Percentiles rank a stretch among this genome's conserved stretches.
Evolutionary conservation across 2,329 filamentous ascomycete genomes (phyloP).

Genomic region (Dryadomyces quercus-mongolicae): DNA sequence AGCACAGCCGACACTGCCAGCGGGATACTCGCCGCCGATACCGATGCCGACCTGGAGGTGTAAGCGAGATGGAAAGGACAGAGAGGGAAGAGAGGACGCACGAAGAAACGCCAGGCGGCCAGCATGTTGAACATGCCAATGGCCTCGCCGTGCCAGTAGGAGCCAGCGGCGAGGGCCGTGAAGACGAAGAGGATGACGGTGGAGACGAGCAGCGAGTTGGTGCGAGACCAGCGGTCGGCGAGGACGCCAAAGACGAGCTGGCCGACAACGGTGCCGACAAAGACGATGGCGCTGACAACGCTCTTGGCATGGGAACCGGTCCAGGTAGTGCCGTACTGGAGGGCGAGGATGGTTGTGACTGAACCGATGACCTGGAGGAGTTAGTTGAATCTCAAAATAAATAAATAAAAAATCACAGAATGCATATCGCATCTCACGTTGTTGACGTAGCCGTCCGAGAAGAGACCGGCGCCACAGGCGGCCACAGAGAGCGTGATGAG

Average conservation of each 20-base stretch:
- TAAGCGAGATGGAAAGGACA: not conserved
- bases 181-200: slow-evolving; percentile 80
- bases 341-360: slow-evolving; percentile 63
- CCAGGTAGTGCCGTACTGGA: slow-evolving; percentile 61
- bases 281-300: slow-evolving; percentile 73
- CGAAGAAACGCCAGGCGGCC: slow-evolving; percentile 74
- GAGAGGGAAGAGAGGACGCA: slow-evolving; percentile 23
- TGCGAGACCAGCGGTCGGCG: slow-evolving; percentile 74
- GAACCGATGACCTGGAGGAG: slow-evolving; percentile 65
- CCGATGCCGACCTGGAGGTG: slow-evolving; percentile 48
- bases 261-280: slow-evolving; percentile 71
- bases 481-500: slow-evolving; percentile 53
- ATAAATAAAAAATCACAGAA: too few relatives aligned
- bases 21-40: slow-evolving; percentile 74
- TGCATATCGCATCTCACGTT: too few relatives aligned
- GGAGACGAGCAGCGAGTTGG: slow-evolving; percentile 67
- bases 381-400: not conserved
- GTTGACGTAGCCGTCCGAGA: slow-evolving; percentile 87
- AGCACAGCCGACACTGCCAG: slow-evolving; percentile 71
- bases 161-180: slow-evolving; percentile 63
- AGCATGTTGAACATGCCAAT: slow-evolving; percentile 63
- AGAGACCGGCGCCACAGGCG: slow-evolving; percentile 80
- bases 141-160: slow-evolving; percentile 59
- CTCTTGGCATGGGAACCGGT: slow-evolving; percentile 53
- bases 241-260: slow-evolving; percentile 72